These are phyloP conservation scores for Acanthamoeba royreba DNA, from an alignment of 208 protist genomes.

Conservation along the genomic window DNA sequence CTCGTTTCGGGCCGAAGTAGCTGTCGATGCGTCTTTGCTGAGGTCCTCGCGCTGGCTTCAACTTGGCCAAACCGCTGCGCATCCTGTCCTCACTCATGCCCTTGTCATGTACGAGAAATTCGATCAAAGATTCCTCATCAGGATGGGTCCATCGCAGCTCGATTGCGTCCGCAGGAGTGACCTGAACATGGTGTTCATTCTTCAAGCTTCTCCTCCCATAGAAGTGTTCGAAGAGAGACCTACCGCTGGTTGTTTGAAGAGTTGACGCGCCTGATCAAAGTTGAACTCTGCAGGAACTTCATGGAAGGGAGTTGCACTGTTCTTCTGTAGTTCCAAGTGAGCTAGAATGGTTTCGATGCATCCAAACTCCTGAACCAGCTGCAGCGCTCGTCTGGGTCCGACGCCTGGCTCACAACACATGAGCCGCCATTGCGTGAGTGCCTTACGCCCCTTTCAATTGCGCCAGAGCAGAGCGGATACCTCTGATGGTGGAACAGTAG, in stretches of 20 bases:
- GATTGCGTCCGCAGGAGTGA: slow-evolving; percentile 56
- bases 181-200: slow-evolving; percentile 76
- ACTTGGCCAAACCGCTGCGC: slow-evolving; percentile 65
- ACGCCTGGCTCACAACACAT: slow-evolving; percentile 83
- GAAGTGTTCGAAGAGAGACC: slow-evolving; percentile 49
- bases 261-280: slow-evolving; percentile 86
- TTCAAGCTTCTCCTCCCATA: slow-evolving; percentile 72
- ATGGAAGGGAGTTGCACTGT: no score
- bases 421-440: background rate
- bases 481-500: slow-evolving; percentile 95
- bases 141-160: slow-evolving; percentile 87
- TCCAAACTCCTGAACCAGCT: slow-evolving; percentile 92
- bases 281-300: slow-evolving; percentile 88
- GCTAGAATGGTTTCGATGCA: slow-evolving; percentile 93
- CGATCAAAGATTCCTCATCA: slow-evolving; percentile 94
- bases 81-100: slow-evolving; percentile 89
- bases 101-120: slow-evolving; percentile 97
- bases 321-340: slow-evolving; percentile 65
- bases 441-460: background rate
- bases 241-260: slow-evolving; percentile 93
- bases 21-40: slow-evolving; percentile 79
- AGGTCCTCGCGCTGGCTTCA: slow-evolving; percentile 71
- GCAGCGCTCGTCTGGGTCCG: slow-evolving; percentile 93
- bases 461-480: background rate
- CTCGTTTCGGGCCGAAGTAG: no score